A percentile compares a stretch with the other conserved stretches of the same genome.
Conservation (phyloP, 2,329 filamentous ascomycete genomes). For the Colletotrichum sansevieriae region DNA sequence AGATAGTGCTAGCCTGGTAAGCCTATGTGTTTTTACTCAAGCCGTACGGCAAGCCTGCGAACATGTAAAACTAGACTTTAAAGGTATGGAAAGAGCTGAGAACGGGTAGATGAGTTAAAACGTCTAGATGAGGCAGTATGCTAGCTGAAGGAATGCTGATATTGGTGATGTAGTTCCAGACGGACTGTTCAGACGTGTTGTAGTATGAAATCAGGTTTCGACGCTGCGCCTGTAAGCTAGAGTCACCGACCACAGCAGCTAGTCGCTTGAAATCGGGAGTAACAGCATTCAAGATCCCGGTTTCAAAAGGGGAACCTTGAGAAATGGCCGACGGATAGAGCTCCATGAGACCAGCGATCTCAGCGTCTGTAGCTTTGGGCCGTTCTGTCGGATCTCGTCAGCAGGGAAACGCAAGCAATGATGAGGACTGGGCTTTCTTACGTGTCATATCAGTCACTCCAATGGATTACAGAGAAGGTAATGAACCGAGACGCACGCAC, state of each 20-base stretch:
- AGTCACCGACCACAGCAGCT: constrained; percentile 72
- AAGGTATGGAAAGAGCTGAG: constrained; percentile 23
- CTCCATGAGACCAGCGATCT: constrained; percentile 23
- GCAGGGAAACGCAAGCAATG: no score
- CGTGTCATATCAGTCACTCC: no score
- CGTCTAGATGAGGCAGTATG: constrained; percentile 6
- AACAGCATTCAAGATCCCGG: constrained; percentile 67
- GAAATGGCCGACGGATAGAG: constrained; percentile 58
- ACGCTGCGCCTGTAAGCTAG: constrained; percentile 62
- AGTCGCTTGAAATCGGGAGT: constrained; percentile 74
- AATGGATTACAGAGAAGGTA: no score
- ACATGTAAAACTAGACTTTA: constrained; percentile 28
- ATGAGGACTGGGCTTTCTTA: no score
- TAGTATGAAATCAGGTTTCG: constrained; percentile 58
- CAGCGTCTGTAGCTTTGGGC: constrained; percentile 4
- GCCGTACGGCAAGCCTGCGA: constrained; percentile 17
- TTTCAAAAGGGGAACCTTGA: constrained; percentile 71
- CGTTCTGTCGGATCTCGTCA: no score
- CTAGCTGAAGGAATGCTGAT: constrained; percentile 18
- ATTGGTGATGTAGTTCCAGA: constrained; percentile 28
- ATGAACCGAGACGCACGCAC: no score
- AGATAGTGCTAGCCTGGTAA: constrained; percentile 27
- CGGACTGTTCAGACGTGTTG: constrained; percentile 19
- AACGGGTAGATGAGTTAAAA: constrained; percentile 19
- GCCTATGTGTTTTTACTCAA: constrained; percentile 26